A percentile compares a stretch with the other conserved stretches of the same genome.
Conservation (phyloP, 768 basidiomycete species). For the Chiua virens region DNA sequence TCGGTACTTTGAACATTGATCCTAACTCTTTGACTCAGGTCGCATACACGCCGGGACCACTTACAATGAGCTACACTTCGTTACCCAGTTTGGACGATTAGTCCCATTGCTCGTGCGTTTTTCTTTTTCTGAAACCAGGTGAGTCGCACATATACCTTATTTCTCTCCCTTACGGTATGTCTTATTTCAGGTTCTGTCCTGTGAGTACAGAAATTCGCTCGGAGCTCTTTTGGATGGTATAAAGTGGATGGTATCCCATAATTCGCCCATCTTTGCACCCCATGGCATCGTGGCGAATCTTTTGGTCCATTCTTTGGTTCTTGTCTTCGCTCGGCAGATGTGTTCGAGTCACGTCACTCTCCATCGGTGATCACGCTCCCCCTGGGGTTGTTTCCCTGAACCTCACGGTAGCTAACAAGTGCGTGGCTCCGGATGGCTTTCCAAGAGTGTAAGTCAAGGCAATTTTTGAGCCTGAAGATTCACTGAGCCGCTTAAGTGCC, state of each 20-base stretch:
- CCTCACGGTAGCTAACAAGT: conserved; percentile 4
- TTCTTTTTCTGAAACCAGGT: neutral
- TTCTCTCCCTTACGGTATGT: neutral
- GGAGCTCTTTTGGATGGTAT: neutral
- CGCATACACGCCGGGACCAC: neutral
- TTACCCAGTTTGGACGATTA: neutral
- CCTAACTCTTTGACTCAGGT: neutral
- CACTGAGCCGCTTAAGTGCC: conserved; percentile 19
- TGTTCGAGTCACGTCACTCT: neutral
- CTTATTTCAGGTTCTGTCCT: neutral
- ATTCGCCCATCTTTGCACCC: neutral
- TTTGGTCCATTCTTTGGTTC: neutral
- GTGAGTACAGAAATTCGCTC: neutral
- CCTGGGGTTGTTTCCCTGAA: neutral
- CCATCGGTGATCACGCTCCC: neutral
- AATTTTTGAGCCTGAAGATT: neutral
- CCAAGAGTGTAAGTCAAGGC: conserved; percentile 4
- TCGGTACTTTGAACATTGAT: neutral
- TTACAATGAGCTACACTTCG: too few relatives aligned
- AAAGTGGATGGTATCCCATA: neutral
- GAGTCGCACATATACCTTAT: neutral
- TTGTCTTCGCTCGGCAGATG: neutral
- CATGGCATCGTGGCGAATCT: neutral
- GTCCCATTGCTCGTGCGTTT: neutral
- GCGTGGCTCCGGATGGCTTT: conserved; percentile 13